These are phyloP conservation scores for Gelatoporia subvermispora DNA, from an alignment of 768 basidiomycete species.

Conservation along the genomic window DNA sequence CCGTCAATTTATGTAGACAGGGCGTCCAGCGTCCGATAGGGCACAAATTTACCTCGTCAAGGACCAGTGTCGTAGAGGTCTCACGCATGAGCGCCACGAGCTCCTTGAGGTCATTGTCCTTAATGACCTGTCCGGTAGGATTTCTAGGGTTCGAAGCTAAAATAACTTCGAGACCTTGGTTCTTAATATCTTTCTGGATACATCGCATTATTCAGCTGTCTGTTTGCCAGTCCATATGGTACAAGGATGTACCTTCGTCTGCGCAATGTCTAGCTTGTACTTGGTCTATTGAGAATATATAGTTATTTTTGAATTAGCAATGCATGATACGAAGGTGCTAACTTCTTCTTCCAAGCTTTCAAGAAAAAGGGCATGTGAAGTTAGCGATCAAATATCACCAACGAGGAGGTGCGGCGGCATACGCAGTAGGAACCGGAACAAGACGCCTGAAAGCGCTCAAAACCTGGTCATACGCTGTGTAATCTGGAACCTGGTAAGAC, in stretches of 20 bases:
- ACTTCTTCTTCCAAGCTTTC: slow-evolving; percentile 44
- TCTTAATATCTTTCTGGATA: slow-evolving; percentile 67
- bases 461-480: slow-evolving; percentile 85
- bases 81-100: slow-evolving; percentile 71
- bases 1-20: background rate
- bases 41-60: slow-evolving; percentile 60
- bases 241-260: slow-evolving; percentile 42
- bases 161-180: slow-evolving; percentile 80
- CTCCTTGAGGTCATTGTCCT: slow-evolving; percentile 78
- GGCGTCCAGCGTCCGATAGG: background rate
- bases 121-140: slow-evolving; percentile 87
- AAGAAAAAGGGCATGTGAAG: background rate
- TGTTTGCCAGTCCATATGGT: too few species aligned
- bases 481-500: slow-evolving; percentile 90
- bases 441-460: slow-evolving; percentile 83
- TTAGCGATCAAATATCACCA: background rate
- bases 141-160: slow-evolving; percentile 94
- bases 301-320: background rate
- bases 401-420: slow-evolving; percentile 23
- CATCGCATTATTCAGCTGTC: too few species aligned
- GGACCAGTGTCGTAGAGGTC: slow-evolving; percentile 69
- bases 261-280: slow-evolving; percentile 75
- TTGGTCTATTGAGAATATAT: slow-evolving; percentile 18
- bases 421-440: slow-evolving; percentile 88
- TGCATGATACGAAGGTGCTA: background rate